phyloP scores from a whole-genome alignment of 768 basidiomycete species.

The Neoboletus subvelutipes region DNA sequence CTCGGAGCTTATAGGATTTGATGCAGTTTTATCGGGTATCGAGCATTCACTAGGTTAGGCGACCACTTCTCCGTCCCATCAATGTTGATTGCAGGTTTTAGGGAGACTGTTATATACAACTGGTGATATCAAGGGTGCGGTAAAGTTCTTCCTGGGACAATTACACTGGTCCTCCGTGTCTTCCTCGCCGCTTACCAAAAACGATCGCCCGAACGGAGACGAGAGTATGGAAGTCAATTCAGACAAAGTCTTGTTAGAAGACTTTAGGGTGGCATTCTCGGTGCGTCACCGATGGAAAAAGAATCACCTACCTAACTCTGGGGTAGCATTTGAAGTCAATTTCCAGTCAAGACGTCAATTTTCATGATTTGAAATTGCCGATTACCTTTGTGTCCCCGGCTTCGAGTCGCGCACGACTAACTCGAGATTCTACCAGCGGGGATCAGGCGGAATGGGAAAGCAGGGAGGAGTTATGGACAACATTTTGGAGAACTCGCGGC shows the following conservation, averaged over 20 bases:
- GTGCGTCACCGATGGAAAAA: slow-evolving; percentile 42
- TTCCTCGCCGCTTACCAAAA: slow-evolving; percentile 17
- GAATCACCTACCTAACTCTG: background rate
- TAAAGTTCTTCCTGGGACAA: slow-evolving; percentile 73
- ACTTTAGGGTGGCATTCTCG: slow-evolving; percentile 83
- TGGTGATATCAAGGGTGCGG: slow-evolving; percentile 78
- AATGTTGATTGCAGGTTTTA: slow-evolving; percentile 29
- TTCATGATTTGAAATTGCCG: slow-evolving; percentile 57
- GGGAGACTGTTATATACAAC: slow-evolving; percentile 88
- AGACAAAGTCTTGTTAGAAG: slow-evolving; percentile 78
- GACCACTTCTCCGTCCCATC: slow-evolving; percentile 3
- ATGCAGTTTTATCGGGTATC: slow-evolving; percentile 66
- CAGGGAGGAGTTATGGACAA: slow-evolving; percentile 64
- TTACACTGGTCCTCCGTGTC: slow-evolving; percentile 47
- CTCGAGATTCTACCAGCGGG: slow-evolving; percentile 46
- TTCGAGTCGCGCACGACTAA: slow-evolving; percentile 57
- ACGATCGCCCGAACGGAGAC: slow-evolving; percentile 21
- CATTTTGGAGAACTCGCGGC: slow-evolving; percentile 56
- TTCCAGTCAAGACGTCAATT: slow-evolving; percentile 42
- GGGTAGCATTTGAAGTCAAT: slow-evolving; percentile 70
- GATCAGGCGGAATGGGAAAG: slow-evolving; percentile 55
- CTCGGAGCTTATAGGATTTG: slow-evolving; percentile 45
- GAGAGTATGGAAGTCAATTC: slow-evolving; percentile 37
- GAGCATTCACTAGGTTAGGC: slow-evolving; percentile 73
- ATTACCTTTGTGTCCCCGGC: slow-evolving; percentile 61